Evolutionary conservation across 1,139 yeast genomes (phyloP).

Genomic region (Scheffersomyces quercinus): DNA sequence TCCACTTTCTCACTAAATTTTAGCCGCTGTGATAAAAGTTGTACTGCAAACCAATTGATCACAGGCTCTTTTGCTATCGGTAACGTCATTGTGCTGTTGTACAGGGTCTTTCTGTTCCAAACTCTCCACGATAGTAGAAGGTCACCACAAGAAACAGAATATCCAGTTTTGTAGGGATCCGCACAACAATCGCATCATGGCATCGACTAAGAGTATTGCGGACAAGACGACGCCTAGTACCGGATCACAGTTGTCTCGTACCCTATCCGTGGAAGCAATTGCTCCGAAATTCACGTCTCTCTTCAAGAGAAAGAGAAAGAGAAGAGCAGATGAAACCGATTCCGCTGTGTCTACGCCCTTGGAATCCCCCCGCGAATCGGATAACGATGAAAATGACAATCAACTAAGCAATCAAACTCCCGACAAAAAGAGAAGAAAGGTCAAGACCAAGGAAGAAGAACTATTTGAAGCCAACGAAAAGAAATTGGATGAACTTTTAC

Average conservation of each 20-base stretch:
- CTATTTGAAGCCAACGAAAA: conserved; percentile 52
- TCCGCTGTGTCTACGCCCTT: conserved; percentile 10
- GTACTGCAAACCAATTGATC: no score
- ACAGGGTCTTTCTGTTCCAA: no score
- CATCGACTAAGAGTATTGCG: no score
- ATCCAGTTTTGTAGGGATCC: no score
- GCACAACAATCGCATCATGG: not conserved
- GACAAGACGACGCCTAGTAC: no score
- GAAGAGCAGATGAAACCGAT: conserved; percentile 14
- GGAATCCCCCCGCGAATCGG: conserved; percentile 12
- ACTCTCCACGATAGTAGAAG: no score
- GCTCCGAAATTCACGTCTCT: conserved; percentile 41
- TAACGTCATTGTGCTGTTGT: no score
- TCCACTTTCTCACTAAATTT: no score
- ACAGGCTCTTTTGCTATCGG: no score
- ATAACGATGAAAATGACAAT: conserved; percentile 16
- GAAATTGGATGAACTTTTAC: conserved; percentile 58
- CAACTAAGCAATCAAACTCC: not conserved
- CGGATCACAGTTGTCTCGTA: conserved; percentile 23
- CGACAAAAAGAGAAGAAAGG: conserved; percentile 24
- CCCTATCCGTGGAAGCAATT: conserved; percentile 46
- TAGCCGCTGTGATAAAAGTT: no score
- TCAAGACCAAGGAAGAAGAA: conserved; percentile 31
- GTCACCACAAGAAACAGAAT: no score
- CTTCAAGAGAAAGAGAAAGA: conserved; percentile 37